Evolutionary conservation across 108 stramenopile genomes (phyloP).

Genomic region (Skeletonema costatum): DNA sequence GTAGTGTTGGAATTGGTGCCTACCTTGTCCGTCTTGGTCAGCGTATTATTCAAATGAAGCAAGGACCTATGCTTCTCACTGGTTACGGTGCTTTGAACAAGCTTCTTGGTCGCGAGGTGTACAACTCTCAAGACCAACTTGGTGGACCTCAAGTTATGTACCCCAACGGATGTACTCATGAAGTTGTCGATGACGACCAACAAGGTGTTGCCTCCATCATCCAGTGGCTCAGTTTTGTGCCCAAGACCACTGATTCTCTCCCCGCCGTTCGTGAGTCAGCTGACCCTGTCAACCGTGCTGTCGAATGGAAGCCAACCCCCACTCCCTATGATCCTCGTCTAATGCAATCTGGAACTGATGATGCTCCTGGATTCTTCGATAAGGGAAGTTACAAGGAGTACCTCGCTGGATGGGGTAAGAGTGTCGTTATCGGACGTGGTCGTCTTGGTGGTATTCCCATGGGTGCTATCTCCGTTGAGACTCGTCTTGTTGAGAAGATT

Average conservation of each 20-base stretch:
- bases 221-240: slow-evolving; percentile 95
- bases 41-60: slow-evolving; percentile 92
- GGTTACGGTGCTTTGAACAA: slow-evolving; percentile 97
- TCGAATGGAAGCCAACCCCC: slow-evolving; percentile 86
- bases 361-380: slow-evolving; percentile 94
- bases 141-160: slow-evolving; percentile 98
- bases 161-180: slow-evolving; percentile 96
- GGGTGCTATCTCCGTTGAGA: slow-evolving; percentile 97
- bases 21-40: slow-evolving; percentile 94
- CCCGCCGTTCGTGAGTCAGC: slow-evolving; percentile 72
- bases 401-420: slow-evolving; percentile 97
- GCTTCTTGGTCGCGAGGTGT: slow-evolving; percentile 95
- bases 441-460: slow-evolving; percentile 98
- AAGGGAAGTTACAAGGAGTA: slow-evolving; percentile 94
- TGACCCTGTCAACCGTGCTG: slow-evolving; percentile 91
- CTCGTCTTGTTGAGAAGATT: slow-evolving; percentile 92
- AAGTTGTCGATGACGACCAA: slow-evolving; percentile 93
- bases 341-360: slow-evolving; percentile 83
- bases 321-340: slow-evolving; percentile 97
- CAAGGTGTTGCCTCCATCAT: slow-evolving; percentile 89
- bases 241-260: slow-evolving; percentile 83
- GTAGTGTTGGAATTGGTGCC: slow-evolving; percentile 95
- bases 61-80: slow-evolving; percentile 94
- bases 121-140: slow-evolving; percentile 97
- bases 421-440: slow-evolving; percentile 95